Conservation (phyloP, 306 rosid species). For the Malus sieversii region DNA sequence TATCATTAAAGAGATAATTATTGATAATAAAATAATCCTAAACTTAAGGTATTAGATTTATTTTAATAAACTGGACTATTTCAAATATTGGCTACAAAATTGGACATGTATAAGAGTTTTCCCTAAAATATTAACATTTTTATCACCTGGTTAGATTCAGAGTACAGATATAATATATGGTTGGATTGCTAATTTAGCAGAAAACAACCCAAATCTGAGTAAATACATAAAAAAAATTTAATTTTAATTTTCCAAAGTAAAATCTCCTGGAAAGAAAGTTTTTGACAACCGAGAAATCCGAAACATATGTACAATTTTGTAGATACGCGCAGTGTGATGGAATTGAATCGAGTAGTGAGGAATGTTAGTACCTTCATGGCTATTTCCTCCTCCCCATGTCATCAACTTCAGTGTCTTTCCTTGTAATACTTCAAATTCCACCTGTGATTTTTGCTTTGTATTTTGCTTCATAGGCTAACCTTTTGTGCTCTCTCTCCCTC, state of each 20-base stretch:
- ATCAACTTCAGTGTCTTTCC: slow-evolving; percentile 1
- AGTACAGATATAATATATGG: not conserved
- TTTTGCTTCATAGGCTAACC: not conserved
- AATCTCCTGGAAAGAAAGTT: not conserved
- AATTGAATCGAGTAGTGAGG: slow-evolving; percentile 2
- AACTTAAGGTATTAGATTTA: no score
- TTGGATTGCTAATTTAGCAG: not conserved
- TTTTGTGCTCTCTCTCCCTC: not conserved
- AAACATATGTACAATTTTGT: not conserved
- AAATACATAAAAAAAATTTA: not conserved
- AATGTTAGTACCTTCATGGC: slow-evolving; percentile 18
- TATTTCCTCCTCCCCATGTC: slow-evolving; percentile 10
- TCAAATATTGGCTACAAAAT: no score
- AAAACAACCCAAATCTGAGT: not conserved
- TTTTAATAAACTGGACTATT: no score
- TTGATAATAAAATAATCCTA: no score
- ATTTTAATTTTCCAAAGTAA: not conserved
- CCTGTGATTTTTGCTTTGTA: not conserved
- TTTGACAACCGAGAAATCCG: not conserved
- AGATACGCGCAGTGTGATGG: not conserved
- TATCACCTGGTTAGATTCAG: not conserved
- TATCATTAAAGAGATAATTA: no score
- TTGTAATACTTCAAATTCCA: not conserved
- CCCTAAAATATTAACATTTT: not conserved
- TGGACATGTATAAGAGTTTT: no score